phyloP scores from a whole-genome alignment of 495 filamentous ascomycete species.

The Glutinoglossum americanum region DNA sequence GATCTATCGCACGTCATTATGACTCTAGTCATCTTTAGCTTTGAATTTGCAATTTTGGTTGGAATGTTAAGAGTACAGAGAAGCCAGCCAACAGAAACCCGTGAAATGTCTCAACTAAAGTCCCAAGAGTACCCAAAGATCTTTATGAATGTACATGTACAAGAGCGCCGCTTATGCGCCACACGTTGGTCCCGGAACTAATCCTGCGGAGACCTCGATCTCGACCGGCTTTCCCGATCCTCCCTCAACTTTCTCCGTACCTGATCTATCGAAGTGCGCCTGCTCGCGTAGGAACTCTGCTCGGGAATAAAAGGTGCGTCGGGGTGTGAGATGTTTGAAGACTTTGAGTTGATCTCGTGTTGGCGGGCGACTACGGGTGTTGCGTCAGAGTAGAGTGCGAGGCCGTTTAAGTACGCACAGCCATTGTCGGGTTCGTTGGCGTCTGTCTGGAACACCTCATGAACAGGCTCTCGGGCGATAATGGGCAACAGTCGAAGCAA shows the following conservation, averaged over 20 bases:
- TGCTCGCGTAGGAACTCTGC: background rate
- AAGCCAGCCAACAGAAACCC: background rate
- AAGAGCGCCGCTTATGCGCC: background rate
- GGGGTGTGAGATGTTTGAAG: background rate
- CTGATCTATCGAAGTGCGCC: background rate
- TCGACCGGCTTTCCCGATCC: background rate
- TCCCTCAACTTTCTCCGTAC: background rate
- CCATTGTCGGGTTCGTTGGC: constrained; percentile 20
- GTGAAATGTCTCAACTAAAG: background rate
- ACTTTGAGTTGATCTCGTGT: constrained; percentile 21
- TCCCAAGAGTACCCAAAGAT: background rate
- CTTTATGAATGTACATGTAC: background rate
- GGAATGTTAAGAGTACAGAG: background rate
- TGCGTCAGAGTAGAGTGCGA: constrained; percentile 32
- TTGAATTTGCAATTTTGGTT: background rate
- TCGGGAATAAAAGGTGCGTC: background rate
- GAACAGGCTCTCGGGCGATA: constrained; percentile 31
- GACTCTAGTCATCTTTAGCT: background rate
- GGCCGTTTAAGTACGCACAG: constrained; percentile 29
- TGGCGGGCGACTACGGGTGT: constrained; percentile 27
- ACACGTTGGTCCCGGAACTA: background rate
- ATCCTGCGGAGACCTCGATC: background rate
- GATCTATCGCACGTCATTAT: background rate
- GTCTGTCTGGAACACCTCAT: constrained; percentile 27
- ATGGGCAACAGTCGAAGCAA: constrained; percentile 33